Percentiles rank a stretch among this genome's conserved stretches.
These are phyloP conservation scores for Starmerella kuoi DNA, from an alignment of 805 yeast species.

Conservation along the genomic window DNA sequence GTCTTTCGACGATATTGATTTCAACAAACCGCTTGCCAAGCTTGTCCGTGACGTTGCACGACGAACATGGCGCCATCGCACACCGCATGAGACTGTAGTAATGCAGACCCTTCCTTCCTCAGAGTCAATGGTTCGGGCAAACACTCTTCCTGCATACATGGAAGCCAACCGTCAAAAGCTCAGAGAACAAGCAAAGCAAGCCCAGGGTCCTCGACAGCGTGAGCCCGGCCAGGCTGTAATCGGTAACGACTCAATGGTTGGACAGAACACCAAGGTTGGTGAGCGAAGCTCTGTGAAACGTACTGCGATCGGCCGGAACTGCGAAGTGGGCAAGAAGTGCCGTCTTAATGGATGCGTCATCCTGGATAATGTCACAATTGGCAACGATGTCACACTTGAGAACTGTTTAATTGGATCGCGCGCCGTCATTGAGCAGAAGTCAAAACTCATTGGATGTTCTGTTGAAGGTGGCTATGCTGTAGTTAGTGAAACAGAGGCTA, in stretches of 20 bases:
- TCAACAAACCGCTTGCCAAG: conserved; percentile 20
- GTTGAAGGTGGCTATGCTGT: conserved; percentile 73
- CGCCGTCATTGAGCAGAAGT: conserved; percentile 52
- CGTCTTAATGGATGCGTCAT: conserved; percentile 78
- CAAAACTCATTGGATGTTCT: conserved; percentile 64
- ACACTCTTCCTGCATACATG: conserved; percentile 67
- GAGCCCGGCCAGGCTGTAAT: conserved; percentile 46
- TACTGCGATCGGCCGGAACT: conserved; percentile 62
- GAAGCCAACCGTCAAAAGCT: conserved; percentile 78
- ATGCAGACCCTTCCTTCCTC: conserved; percentile 54
- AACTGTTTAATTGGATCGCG: conserved; percentile 73
- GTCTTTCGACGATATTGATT: conserved; percentile 33
- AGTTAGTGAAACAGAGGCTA: conserved; percentile 34
- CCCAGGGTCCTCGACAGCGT: conserved; percentile 13
- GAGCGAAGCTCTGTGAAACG: conserved; percentile 81
- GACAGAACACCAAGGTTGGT: conserved; percentile 51
- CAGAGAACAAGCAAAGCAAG: conserved; percentile 40
- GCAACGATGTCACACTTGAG: conserved; percentile 60
- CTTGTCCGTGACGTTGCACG: conserved; percentile 78
- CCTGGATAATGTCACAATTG: conserved; percentile 56
- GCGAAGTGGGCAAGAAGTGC: conserved; percentile 73
- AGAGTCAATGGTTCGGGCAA: conserved; percentile 56
- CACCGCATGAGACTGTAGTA: conserved; percentile 47
- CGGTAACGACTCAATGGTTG: conserved; percentile 79
- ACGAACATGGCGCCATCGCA: conserved; percentile 77